Percentiles rank a stretch among this genome's conserved stretches.
phyloP scores from a whole-genome alignment of 1,139 yeast species.

The Pichia sp. region DNA sequence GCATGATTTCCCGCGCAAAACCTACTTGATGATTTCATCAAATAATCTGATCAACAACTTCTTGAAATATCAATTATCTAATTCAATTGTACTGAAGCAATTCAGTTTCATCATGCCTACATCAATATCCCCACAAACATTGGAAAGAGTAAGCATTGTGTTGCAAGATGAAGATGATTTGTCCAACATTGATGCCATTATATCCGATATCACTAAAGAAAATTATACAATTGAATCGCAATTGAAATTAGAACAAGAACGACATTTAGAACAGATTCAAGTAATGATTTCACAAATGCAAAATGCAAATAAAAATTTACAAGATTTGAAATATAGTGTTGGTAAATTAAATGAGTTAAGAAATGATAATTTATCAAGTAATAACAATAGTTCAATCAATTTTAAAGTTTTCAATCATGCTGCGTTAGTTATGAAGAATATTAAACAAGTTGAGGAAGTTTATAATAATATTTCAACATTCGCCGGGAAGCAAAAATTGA shows the following conservation, averaged over 20 bases:
- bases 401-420: slow-evolving; percentile 44
- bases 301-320: slow-evolving; percentile 36
- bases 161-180: slow-evolving; percentile 48
- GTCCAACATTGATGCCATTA: slow-evolving; percentile 36
- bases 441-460: slow-evolving; percentile 61
- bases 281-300: slow-evolving; percentile 22
- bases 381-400: slow-evolving; percentile 17
- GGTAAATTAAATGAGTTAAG: slow-evolving; percentile 53
- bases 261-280: slow-evolving; percentile 20
- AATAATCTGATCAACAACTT: background rate
- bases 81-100: background rate
- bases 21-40: background rate
- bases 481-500: slow-evolving; percentile 41
- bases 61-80: background rate
- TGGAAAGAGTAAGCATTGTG: slow-evolving; percentile 35
- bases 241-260: slow-evolving; percentile 40
- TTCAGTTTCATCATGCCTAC: background rate
- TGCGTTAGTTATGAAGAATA: slow-evolving; percentile 63
- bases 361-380: slow-evolving; percentile 30
- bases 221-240: slow-evolving; percentile 43
- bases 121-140: slow-evolving; percentile 5
- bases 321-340: slow-evolving; percentile 47
- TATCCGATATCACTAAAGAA: slow-evolving; percentile 43
- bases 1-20: background rate
- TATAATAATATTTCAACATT: slow-evolving; percentile 58